Evolutionary conservation across 257 asterid genomes (phyloP), one percentile per base, ranked within the genome.

Genomic region (Phtheirospermum japonicum): DNA sequence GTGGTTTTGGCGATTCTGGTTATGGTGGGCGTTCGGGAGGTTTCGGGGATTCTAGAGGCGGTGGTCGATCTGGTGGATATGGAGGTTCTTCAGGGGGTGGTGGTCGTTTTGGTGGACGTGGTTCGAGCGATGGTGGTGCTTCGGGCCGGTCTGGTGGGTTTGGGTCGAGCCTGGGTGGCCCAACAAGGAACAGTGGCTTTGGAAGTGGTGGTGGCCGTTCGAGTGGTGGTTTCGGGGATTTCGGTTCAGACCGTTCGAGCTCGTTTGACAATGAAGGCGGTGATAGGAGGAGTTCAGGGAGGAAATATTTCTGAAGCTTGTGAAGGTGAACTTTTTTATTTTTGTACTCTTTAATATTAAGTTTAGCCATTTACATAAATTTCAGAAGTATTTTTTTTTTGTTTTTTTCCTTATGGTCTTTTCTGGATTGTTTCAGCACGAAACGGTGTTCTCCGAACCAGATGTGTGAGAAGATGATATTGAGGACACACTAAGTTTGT

Each of bases 1-100:
- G 92, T 65, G 84, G 86, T 7, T 83, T 26, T 76, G 81, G 90
- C 40, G 63, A 40, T 58, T 75, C 81, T 13, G 83, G 87, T 14
- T 57, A 52, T 76, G 3, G 73, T 45, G 69, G 81, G 11, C 79
- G 82, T 23, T 63, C 19, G 49, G 73, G 80, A 12, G 70, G 60
- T 57, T 67, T 20, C 50, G 36, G 58, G 60, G 75, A 75, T 48
- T 66, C 32, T 53, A 75, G 75, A 74, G 85, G 77, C 33, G 77
- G 77, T 36, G 77, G 84, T 75, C 79, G 85, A 18, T 76, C 9
- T 14, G 75, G 87, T 6, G 83, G 82, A 18, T 59, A 68, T 70
- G 78, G 83, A 23, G 32, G 58, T 59, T 69, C 84, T 9, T 6
- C 10, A 6, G 42, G 42, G 4, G 54, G 54, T 18, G 75, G 78